A percentile compares a stretch with the other conserved stretches of the same genome.
These are phyloP conservation scores for Cyanidioschyzon merolae DNA, from an alignment of 23 red algal genomes.

Conservation along the genomic window DNA sequence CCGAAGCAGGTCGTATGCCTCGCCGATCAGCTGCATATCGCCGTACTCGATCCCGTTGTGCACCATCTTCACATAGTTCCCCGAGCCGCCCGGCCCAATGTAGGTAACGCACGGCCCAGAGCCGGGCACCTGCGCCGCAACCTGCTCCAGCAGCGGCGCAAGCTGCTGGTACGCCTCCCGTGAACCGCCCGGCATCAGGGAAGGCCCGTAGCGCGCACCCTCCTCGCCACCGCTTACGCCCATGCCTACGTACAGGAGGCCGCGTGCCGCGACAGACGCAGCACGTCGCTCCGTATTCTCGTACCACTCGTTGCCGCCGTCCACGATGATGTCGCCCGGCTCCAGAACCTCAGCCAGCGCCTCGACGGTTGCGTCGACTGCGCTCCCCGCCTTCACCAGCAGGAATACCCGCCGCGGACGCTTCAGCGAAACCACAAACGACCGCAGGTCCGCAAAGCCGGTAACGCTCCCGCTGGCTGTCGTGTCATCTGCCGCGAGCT, in stretches of 20 bases:
- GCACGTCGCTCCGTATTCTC: slow-evolving; percentile 40
- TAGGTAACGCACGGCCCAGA: slow-evolving; percentile 37
- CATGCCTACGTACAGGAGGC: slow-evolving; percentile 44
- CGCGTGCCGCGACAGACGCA: slow-evolving; percentile 29
- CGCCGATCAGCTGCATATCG: slow-evolving; percentile 57
- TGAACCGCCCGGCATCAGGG: slow-evolving; percentile 61
- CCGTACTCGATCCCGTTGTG: slow-evolving; percentile 84
- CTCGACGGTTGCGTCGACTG: slow-evolving; percentile 50
- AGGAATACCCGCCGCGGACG: slow-evolving; percentile 49
- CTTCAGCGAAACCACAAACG: slow-evolving; percentile 47
- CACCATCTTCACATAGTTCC: slow-evolving; percentile 88
- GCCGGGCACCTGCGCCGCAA: slow-evolving; percentile 52
- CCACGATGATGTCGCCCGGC: slow-evolving; percentile 58
- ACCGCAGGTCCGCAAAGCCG: background rate
- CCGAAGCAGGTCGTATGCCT: slow-evolving; percentile 25
- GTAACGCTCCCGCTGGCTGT: background rate
- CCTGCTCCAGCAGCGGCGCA: slow-evolving; percentile 41
- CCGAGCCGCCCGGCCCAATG: slow-evolving; percentile 40
- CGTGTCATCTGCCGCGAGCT: slow-evolving; percentile 21
- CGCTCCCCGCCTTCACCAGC: slow-evolving; percentile 55
- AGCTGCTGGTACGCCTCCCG: slow-evolving; percentile 34
- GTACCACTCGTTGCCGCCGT: slow-evolving; percentile 69
- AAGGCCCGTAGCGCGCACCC: slow-evolving; percentile 64
- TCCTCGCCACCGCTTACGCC: slow-evolving; percentile 76
- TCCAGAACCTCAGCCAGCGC: slow-evolving; percentile 28